Evolutionary conservation across 148 eudicot species (phyloP).

Genomic region (Rhododendron vialii): DNA sequence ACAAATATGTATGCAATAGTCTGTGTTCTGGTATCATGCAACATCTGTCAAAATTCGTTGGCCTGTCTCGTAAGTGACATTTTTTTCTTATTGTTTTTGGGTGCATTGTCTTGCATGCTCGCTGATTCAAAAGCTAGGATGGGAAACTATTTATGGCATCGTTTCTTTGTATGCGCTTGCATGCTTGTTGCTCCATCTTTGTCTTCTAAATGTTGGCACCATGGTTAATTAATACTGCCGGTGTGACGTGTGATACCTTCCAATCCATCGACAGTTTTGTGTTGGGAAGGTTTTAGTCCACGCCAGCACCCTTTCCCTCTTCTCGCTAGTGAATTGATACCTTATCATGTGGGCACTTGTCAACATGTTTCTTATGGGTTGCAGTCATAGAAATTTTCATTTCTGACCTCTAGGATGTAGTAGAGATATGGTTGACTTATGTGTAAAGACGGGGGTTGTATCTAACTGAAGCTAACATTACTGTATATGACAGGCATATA

Average conservation of each 20-base stretch:
- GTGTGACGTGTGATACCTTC: background rate
- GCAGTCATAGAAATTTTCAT: background rate
- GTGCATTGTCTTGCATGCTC: background rate
- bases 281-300: background rate
- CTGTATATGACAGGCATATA: constrained; percentile 59
- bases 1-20: background rate
- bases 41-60: background rate
- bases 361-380: background rate
- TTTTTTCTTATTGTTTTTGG: background rate
- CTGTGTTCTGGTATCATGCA: background rate
- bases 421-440: background rate
- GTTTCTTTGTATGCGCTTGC: background rate
- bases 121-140: background rate
- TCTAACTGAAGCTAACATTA: background rate
- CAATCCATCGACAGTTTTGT: background rate
- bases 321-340: background rate
- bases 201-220: background rate
- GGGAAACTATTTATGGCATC: background rate
- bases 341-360: background rate
- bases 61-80: background rate
- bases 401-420: background rate
- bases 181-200: background rate
- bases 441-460: background rate
- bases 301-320: background rate
- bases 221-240: background rate